These are phyloP conservation scores for Sporothrix globosa DNA, from an alignment of 2,329 filamentous ascomycete genomes.

Conservation along the genomic window DNA sequence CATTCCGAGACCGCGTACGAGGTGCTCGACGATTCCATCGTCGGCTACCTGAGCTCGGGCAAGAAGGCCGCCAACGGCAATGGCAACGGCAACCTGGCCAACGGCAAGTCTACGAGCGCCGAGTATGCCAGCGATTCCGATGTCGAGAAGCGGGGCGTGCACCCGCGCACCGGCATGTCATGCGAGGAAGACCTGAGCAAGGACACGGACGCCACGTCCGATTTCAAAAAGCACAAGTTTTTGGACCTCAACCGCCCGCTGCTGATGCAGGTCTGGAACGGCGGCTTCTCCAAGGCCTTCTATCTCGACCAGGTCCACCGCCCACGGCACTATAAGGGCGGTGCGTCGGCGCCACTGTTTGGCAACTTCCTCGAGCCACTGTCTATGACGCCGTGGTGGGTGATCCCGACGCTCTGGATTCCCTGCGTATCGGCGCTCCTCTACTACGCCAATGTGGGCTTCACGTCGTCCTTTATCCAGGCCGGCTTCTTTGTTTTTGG, in stretches of 20 bases:
- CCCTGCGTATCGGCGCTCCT: slow-evolving; percentile 78
- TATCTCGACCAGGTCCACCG: slow-evolving; percentile 96
- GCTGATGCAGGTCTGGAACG: slow-evolving; percentile 82
- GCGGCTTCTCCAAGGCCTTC: slow-evolving; percentile 91
- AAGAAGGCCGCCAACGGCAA: slow-evolving; percentile 54
- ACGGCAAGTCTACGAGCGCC: slow-evolving; percentile 47
- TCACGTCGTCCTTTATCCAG: slow-evolving; percentile 54
- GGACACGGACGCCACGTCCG: slow-evolving; percentile 74
- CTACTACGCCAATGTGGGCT: slow-evolving; percentile 64
- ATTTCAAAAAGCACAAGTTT: slow-evolving; percentile 93
- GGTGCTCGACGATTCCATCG: slow-evolving; percentile 81
- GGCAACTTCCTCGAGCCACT: slow-evolving; percentile 99
- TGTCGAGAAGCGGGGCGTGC: slow-evolving; percentile 42
- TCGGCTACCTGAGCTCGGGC: slow-evolving; percentile 75
- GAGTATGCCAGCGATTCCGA: slow-evolving; percentile 33
- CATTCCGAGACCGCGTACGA: slow-evolving; percentile 97
- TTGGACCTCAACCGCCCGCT: slow-evolving; percentile 85
- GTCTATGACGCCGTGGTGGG: slow-evolving; percentile 91
- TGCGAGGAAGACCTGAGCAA: slow-evolving; percentile 81
- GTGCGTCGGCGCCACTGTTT: slow-evolving; percentile 88
- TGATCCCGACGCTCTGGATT: slow-evolving; percentile 82
- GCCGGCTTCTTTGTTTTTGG: slow-evolving; percentile 70
- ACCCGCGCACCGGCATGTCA: slow-evolving; percentile 82
- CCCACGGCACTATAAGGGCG: slow-evolving; percentile 92
- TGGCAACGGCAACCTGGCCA: slow-evolving; percentile 41